Conservation (phyloP, 164 flowering plant genomes). For the Macadamia integrifolia region DNA sequence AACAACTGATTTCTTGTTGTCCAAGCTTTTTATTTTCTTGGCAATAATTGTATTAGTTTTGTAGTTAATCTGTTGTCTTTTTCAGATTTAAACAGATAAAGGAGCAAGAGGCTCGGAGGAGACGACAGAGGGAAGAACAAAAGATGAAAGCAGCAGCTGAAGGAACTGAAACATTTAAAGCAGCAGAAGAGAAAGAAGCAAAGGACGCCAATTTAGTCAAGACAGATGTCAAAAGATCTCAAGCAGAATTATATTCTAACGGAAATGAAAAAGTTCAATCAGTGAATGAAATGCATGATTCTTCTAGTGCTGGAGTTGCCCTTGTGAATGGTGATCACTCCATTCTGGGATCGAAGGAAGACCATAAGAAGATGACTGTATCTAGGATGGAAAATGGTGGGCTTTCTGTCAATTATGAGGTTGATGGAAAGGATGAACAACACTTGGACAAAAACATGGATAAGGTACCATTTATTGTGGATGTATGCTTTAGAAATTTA, state of each 20-base stretch:
- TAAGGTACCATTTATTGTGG: constrained; percentile 11
- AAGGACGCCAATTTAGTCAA: constrained; percentile 17
- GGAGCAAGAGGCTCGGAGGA: constrained; percentile 79
- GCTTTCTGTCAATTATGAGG: constrained; percentile 10
- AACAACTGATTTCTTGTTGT: neutral
- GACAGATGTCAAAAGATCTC: constrained; percentile 16
- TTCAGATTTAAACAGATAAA: constrained; percentile 78
- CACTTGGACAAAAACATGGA: constrained; percentile 11
- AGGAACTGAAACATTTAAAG: constrained; percentile 19
- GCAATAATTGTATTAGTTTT: neutral
- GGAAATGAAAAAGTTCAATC: constrained; percentile 11
- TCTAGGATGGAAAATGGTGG: constrained; percentile 15
- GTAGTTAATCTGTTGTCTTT: constrained; percentile 3
- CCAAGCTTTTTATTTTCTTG: neutral
- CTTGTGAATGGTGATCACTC: constrained; percentile 31
- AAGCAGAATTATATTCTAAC: constrained; percentile 13
- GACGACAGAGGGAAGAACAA: constrained; percentile 60
- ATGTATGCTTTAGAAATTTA: neutral
- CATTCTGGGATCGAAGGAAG: constrained; percentile 16
- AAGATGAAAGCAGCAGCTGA: constrained; percentile 40
- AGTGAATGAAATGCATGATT: neutral
- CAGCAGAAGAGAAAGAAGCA: constrained; percentile 20
- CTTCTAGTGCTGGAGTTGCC: constrained; percentile 18
- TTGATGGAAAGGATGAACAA: constrained; percentile 11
- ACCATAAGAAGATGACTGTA: constrained; percentile 10